Percentiles rank a stretch among this genome's conserved stretches.
Evolutionary conservation across 768 basidiomycete species (phyloP).

Genomic region (Psilocybe cyanescens): DNA sequence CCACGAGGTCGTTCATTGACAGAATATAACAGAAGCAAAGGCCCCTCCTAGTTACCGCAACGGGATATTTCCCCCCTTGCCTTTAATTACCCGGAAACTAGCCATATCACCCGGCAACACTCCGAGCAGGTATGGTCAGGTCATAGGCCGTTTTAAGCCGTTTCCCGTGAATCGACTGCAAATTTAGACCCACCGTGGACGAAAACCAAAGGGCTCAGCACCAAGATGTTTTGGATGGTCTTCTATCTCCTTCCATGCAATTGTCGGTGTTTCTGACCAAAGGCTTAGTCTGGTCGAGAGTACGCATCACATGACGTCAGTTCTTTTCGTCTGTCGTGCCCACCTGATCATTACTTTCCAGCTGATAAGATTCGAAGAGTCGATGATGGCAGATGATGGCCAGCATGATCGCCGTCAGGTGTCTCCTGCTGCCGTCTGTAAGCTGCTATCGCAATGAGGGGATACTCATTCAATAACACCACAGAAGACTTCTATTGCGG

Average conservation of each 20-base stretch:
- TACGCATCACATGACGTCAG: background rate
- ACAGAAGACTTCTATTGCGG: background rate
- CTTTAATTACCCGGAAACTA: background rate
- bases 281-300: background rate
- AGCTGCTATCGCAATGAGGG: background rate
- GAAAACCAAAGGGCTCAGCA: no score
- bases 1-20: constrained; percentile 16
- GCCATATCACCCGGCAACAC: background rate
- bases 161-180: background rate
- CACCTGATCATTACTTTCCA: background rate
- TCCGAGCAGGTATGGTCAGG: background rate
- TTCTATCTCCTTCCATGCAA: background rate
- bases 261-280: background rate
- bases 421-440: background rate
- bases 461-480: background rate
- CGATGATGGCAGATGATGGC: background rate
- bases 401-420: constrained; percentile 5
- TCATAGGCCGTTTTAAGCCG: background rate
- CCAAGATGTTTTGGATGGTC: no score
- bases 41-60: background rate
- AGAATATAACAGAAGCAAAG: constrained; percentile 16
- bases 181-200: background rate
- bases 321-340: background rate
- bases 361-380: background rate
- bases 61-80: no score